Percentiles rank a stretch among this genome's conserved stretches.
Conservation (phyloP, 441 rosid genomes). For the Arabidopsis hybrid region DNA sequence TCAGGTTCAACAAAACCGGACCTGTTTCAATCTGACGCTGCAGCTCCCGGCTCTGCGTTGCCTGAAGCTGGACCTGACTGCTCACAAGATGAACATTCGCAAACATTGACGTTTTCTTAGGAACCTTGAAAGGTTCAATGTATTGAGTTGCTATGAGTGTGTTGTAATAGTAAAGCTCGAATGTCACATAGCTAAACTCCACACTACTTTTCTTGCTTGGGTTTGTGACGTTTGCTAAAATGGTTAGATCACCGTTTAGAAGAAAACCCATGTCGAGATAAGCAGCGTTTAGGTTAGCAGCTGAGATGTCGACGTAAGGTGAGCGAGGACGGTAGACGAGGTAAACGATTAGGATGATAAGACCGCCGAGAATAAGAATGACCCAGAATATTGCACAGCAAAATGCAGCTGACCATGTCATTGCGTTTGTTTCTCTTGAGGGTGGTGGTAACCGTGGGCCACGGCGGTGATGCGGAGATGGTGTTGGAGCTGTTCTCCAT, state of each 20-base stretch:
- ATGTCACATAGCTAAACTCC: conserved; percentile 63
- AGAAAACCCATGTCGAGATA: conserved; percentile 75
- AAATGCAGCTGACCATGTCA: conserved; percentile 67
- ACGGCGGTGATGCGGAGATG: conserved; percentile 38
- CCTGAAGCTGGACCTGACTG: conserved; percentile 77
- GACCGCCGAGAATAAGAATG: conserved; percentile 70
- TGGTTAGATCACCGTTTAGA: conserved; percentile 71
- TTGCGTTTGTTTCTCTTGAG: conserved; percentile 49
- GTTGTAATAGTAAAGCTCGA: conserved; percentile 73
- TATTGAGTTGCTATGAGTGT: conserved; percentile 69
- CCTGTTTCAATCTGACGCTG: conserved; percentile 61
- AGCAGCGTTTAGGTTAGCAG: conserved; percentile 77
- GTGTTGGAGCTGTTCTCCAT: conserved; percentile 42
- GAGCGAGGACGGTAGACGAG: conserved; percentile 85
- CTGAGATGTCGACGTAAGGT: conserved; percentile 66
- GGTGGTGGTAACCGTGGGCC: conserved; percentile 28
- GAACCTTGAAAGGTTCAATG: conserved; percentile 63
- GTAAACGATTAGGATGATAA: conserved; percentile 69
- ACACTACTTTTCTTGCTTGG: conserved; percentile 75
- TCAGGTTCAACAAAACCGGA: conserved; percentile 54
- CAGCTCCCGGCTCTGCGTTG: conserved; percentile 51
- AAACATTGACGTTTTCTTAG: conserved; percentile 50
- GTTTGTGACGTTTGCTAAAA: conserved; percentile 82
- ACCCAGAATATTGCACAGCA: conserved; percentile 77
- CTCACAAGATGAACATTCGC: conserved; percentile 61